These are phyloP conservation scores for Vigna radiata DNA, from an alignment of 306 rosid species.

Conservation along the genomic window DNA sequence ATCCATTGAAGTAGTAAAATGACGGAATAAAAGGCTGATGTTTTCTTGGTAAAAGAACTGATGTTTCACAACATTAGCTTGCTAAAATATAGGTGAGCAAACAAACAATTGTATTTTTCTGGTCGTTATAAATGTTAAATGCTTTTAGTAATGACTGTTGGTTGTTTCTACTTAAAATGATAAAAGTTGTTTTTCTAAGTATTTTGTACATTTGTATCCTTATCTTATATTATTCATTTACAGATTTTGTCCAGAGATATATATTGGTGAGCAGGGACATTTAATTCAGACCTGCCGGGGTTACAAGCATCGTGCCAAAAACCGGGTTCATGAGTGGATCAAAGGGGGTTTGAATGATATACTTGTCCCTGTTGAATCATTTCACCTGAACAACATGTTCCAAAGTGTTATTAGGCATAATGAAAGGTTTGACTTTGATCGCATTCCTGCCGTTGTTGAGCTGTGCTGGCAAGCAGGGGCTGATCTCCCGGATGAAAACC, in stretches of 20 bases:
- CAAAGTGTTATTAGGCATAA: slow-evolving; percentile 73
- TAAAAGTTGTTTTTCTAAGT: neutral
- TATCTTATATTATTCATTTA: slow-evolving; percentile 38
- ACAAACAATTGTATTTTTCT: slow-evolving; percentile 11
- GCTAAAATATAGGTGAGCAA: neutral
- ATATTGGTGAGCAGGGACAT: slow-evolving; percentile 76
- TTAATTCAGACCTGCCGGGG: slow-evolving; percentile 78
- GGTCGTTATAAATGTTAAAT: slow-evolving; percentile 29
- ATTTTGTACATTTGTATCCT: neutral
- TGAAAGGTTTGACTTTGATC: slow-evolving; percentile 83
- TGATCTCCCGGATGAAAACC: slow-evolving; percentile 49
- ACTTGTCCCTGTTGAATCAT: slow-evolving; percentile 78
- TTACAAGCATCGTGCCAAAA: slow-evolving; percentile 65
- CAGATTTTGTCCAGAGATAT: slow-evolving; percentile 87
- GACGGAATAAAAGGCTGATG: neutral
- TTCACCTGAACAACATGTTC: slow-evolving; percentile 74
- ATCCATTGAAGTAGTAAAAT: neutral
- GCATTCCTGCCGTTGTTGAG: slow-evolving; percentile 86
- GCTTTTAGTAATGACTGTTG: slow-evolving; percentile 21
- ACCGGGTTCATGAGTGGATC: slow-evolving; percentile 77
- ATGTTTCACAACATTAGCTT: slow-evolving; percentile 7
- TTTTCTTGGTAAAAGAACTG: slow-evolving; percentile 23
- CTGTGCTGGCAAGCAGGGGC: slow-evolving; percentile 92
- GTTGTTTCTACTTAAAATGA: slow-evolving; percentile 9
- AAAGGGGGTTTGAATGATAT: slow-evolving; percentile 70